A percentile compares a stretch with the other conserved stretches of the same genome.
These are phyloP conservation scores for Yamadazyma sp. DNA, from an alignment of 1,139 yeast genomes.

Conservation along the genomic window DNA sequence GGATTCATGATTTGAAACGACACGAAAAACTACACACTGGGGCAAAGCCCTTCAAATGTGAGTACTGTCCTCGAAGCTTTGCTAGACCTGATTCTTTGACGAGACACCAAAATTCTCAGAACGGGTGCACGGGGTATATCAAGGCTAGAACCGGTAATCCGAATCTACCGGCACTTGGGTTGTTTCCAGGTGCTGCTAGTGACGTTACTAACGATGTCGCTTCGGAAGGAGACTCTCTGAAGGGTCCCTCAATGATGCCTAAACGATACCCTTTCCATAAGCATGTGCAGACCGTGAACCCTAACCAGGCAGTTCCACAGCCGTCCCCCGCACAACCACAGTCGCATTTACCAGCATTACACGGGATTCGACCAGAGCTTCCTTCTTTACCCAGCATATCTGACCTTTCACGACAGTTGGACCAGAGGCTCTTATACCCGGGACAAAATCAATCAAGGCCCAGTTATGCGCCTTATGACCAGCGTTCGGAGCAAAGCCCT, in stretches of 20 bases:
- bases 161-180: not conserved
- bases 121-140: slow-evolving; percentile 33
- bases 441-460: not conserved
- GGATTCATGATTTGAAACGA: slow-evolving; percentile 74
- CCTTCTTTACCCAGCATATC: not conserved
- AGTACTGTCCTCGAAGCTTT: slow-evolving; percentile 61
- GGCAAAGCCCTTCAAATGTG: slow-evolving; percentile 66
- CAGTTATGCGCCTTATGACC: not conserved
- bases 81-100: slow-evolving; percentile 78
- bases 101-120: slow-evolving; percentile 54
- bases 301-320: not conserved
- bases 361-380: not conserved
- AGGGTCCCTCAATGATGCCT: not conserved
- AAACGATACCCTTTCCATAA: not conserved
- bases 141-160: slow-evolving; percentile 1
- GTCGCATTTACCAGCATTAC: not conserved
- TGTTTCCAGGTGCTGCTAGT: not conserved
- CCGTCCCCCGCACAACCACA: not conserved
- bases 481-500: not conserved
- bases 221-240: not conserved
- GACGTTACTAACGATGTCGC: not conserved
- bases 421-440: not conserved
- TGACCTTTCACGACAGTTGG: not conserved
- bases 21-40: slow-evolving; percentile 79
- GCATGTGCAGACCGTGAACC: not conserved